phyloP scores from a whole-genome alignment of 2,329 filamentous ascomycete species.

The Alternaria arbusti region DNA sequence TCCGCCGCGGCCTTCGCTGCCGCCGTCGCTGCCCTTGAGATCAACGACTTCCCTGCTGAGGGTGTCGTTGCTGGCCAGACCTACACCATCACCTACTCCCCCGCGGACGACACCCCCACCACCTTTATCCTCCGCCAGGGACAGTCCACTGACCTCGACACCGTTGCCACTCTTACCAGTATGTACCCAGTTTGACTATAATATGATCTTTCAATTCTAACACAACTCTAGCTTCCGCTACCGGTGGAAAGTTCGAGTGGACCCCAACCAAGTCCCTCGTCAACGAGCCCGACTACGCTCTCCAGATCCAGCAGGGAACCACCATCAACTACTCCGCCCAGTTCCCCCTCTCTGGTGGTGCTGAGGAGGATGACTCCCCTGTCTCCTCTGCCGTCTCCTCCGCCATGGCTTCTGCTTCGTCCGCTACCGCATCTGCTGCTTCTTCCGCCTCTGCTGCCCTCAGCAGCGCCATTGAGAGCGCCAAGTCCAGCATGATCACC shows the following conservation, averaged over 20 bases:
- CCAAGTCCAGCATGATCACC: conserved; percentile 16
- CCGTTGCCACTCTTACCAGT: conserved; percentile 59
- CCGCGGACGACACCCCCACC: conserved; percentile 52
- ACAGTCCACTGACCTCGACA: conserved; percentile 55
- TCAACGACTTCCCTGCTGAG: conserved; percentile 59
- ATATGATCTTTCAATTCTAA: conserved; percentile 17
- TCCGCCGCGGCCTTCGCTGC: conserved; percentile 48
- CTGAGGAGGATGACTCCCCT: conserved; percentile 23
- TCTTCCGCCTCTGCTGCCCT: conserved; percentile 15
- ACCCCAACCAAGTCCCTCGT: conserved; percentile 54
- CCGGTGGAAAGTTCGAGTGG: conserved; percentile 59
- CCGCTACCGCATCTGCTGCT: conserved; percentile 14
- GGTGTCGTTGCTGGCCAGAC: conserved; percentile 57
- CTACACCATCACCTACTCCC: conserved; percentile 58
- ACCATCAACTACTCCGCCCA: conserved; percentile 63
- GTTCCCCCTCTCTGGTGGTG: conserved; percentile 50
- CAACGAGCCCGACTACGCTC: conserved; percentile 61
- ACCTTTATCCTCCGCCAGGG: conserved; percentile 65
- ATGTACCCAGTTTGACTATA: conserved; percentile 25
- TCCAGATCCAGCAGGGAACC: conserved; percentile 62
- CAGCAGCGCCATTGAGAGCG: conserved; percentile 18
- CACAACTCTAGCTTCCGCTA: conserved; percentile 46
- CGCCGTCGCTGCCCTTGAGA: conserved; percentile 52
- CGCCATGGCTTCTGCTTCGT: conserved; percentile 21
- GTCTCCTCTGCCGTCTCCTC: conserved; percentile 25